Evolutionary conservation across 352 stramenopile genomes (phyloP).

Genomic region (Pythium aristosporum): DNA sequence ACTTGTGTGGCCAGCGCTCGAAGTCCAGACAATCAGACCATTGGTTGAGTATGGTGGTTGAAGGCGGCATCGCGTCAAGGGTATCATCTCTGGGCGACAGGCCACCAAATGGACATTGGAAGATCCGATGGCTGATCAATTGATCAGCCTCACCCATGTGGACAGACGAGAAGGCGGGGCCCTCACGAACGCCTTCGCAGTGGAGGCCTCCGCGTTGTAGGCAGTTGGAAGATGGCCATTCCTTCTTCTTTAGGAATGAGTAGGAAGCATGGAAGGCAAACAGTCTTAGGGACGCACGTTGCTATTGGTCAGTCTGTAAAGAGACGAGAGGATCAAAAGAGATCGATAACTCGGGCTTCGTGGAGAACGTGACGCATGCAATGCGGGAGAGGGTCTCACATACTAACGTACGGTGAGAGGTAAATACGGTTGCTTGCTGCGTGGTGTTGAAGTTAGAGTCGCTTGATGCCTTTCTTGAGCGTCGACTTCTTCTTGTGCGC

Average conservation of each 20-base stretch:
- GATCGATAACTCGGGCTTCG: neutral
- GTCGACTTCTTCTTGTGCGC: conserved; percentile 66
- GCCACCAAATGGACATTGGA: no score
- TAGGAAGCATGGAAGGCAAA: neutral
- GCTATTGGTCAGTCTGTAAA: conserved; percentile 1
- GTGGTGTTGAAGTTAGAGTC: conserved; percentile 34
- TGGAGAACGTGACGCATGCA: neutral
- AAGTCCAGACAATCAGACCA: no score
- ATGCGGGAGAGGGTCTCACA: neutral
- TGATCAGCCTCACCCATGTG: neutral
- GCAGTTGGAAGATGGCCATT: neutral
- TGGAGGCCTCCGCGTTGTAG: neutral
- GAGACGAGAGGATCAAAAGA: neutral
- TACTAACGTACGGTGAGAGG: neutral
- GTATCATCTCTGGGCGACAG: no score
- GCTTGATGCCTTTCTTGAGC: conserved; percentile 75
- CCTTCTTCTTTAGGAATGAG: no score
- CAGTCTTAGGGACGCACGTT: neutral
- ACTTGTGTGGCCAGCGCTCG: no score
- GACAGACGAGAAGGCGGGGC: neutral
- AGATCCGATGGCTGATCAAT: neutral
- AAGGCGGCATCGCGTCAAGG: no score
- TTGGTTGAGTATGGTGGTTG: no score
- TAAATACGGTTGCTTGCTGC: conserved; percentile 9
- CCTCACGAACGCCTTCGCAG: neutral